Conservation (phyloP, 176 grass and related monocot species). For the Musa troglodytarum region DNA sequence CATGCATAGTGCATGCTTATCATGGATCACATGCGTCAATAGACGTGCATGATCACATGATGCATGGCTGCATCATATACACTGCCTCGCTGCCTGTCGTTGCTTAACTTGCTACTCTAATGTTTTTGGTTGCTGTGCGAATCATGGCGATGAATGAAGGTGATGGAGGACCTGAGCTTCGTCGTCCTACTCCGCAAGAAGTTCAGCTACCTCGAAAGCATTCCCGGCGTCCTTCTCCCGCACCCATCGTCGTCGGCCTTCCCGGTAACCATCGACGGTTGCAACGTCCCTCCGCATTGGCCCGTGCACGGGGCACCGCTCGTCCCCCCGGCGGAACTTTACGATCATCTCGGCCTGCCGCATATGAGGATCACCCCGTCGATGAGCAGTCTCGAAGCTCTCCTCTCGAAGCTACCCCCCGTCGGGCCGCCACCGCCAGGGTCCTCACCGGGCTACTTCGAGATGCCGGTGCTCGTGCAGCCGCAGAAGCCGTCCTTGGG, state of each 20-base stretch:
- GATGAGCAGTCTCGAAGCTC: slow-evolving; percentile 97
- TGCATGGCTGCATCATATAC: no score
- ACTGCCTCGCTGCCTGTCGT: no score
- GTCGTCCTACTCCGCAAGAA: slow-evolving; percentile 86
- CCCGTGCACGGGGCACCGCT: slow-evolving; percentile 5
- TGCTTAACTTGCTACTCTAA: neutral
- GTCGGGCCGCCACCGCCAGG: slow-evolving; percentile 35
- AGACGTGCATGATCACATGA: no score
- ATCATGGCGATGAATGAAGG: slow-evolving; percentile 7
- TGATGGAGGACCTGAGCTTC: slow-evolving; percentile 81
- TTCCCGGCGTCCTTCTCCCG: slow-evolving; percentile 83
- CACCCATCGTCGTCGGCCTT: slow-evolving; percentile 81
- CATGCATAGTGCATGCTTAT: no score
- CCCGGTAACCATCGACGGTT: slow-evolving; percentile 15
- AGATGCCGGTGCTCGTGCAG: slow-evolving; percentile 12
- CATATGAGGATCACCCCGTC: slow-evolving; percentile 68
- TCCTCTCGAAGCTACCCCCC: slow-evolving; percentile 89
- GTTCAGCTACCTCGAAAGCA: slow-evolving; percentile 96
- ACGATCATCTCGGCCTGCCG: slow-evolving; percentile 46
- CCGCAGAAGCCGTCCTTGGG: slow-evolving; percentile 4
- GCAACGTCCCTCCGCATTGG: slow-evolving; percentile 16
- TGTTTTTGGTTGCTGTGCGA: neutral
- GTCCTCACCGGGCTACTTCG: slow-evolving; percentile 17
- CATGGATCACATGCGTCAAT: no score
- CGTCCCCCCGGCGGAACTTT: slow-evolving; percentile 42